phyloP scores from a whole-genome alignment of 345 rosid genomes.

The Gossypioides kirkii region DNA sequence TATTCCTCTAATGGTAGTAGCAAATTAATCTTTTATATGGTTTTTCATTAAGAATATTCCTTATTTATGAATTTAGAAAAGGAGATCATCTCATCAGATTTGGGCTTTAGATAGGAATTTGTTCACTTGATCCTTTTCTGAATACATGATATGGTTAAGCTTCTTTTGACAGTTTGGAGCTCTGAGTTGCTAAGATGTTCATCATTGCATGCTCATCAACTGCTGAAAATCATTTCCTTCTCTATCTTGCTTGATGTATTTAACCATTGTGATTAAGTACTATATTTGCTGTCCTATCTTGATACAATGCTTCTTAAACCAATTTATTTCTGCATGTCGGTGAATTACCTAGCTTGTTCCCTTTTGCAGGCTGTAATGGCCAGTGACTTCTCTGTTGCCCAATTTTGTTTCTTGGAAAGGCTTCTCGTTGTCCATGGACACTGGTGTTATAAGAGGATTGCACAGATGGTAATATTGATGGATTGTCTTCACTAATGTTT shows the following conservation, averaged over 20 bases:
- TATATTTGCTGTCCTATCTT: not conserved
- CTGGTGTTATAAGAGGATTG: conserved; percentile 98
- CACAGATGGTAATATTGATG: conserved; percentile 74
- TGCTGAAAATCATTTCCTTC: not conserved
- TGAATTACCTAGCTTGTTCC: not conserved
- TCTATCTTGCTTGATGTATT: not conserved
- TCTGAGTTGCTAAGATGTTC: not conserved
- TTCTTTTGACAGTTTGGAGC: not conserved
- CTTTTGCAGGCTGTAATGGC: conserved; percentile 95
- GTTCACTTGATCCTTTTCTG: not conserved
- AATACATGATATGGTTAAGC: not conserved
- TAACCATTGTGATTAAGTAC: not conserved
- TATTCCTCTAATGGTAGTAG: not conserved
- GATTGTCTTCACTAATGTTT: not conserved
- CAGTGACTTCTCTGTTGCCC: conserved; percentile 93
- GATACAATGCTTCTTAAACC: not conserved
- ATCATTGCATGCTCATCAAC: not conserved
- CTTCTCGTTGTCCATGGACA: conserved; percentile 97
- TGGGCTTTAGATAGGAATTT: conserved; percentile 2
- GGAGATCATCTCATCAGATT: not conserved
- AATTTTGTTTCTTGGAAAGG: conserved; percentile 90
- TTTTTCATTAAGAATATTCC: not conserved
- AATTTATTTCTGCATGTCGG: not conserved
- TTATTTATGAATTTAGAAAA: not conserved
- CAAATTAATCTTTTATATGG: conserved; percentile 1